These are phyloP conservation scores for Tetrapisispora namnaoensis DNA, from an alignment of 805 yeast species.

Conservation along the genomic window DNA sequence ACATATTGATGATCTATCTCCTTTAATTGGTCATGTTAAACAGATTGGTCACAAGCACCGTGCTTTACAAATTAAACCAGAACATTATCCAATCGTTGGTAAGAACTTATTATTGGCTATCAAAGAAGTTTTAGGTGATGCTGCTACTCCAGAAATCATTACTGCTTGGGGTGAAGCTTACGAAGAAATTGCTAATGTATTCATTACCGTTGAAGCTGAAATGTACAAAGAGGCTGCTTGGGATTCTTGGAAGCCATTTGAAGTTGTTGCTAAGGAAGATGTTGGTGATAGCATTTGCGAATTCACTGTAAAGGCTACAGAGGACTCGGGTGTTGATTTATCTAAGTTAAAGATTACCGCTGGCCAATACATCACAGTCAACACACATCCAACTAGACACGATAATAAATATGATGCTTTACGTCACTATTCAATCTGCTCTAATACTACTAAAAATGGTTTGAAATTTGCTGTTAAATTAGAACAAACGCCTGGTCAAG, in stretches of 20 bases:
- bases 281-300: constrained; percentile 43
- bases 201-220: constrained; percentile 45
- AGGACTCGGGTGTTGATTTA: constrained; percentile 29
- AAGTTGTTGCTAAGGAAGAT: constrained; percentile 31
- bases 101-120: constrained; percentile 44
- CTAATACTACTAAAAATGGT: constrained; percentile 29
- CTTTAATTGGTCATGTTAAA: constrained; percentile 43
- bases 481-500: constrained; percentile 21
- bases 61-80: constrained; percentile 51
- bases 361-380: constrained; percentile 34
- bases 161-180: constrained; percentile 62
- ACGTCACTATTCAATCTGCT: constrained; percentile 53
- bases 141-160: constrained; percentile 50
- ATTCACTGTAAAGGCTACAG: constrained; percentile 40
- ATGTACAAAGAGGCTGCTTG: constrained; percentile 43
- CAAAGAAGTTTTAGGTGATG: constrained; percentile 43
- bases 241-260: constrained; percentile 50
- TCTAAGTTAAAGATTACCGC: constrained; percentile 23
- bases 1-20: constrained; percentile 49
- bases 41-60: constrained; percentile 58
- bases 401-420: constrained; percentile 35
- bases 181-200: constrained; percentile 48
- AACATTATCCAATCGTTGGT: constrained; percentile 62
- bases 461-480: constrained; percentile 52
- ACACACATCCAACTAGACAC: constrained; percentile 29